Conservation (phyloP, 345 rosid genomes). For the Gossypium longicalyx region DNA sequence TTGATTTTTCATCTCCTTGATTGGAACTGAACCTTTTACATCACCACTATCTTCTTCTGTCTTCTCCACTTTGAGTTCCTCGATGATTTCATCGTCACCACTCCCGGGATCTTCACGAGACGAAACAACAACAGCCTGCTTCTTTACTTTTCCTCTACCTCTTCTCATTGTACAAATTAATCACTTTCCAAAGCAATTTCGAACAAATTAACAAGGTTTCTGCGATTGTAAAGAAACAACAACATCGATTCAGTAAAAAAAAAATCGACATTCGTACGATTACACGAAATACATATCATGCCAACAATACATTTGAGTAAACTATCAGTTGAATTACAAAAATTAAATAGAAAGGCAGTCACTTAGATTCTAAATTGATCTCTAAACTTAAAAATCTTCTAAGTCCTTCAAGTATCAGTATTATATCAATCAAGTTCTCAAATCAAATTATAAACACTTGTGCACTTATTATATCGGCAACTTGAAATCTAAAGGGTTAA, state of each 20-base stretch:
- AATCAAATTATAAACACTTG: no score
- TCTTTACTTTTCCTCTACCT: constrained; percentile 76
- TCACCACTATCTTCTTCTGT: constrained; percentile 38
- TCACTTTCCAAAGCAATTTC: not conserved
- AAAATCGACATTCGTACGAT: not conserved
- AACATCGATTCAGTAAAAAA: not conserved
- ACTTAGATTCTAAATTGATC: no score
- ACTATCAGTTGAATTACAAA: not conserved
- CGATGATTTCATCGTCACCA: constrained; percentile 55
- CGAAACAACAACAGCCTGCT: constrained; percentile 39
- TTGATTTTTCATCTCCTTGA: constrained; percentile 35
- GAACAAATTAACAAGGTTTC: constrained; percentile 11
- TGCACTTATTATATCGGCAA: no score
- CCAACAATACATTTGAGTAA: not conserved
- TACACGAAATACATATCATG: not conserved
- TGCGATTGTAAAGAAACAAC: constrained; percentile 9
- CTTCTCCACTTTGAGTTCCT: constrained; percentile 38
- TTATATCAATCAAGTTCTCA: no score
- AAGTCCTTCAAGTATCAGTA: no score
- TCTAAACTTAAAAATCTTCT: no score
- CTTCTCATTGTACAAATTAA: constrained; percentile 36
- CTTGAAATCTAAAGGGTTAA: no score
- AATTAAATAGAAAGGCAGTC: not conserved
- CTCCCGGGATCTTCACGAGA: constrained; percentile 45
- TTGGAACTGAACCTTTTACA: constrained; percentile 29